Evolutionary conservation across 1,284 basidiomycete genomes (phyloP).

Genomic region (Anthracocystis setariae): DNA sequence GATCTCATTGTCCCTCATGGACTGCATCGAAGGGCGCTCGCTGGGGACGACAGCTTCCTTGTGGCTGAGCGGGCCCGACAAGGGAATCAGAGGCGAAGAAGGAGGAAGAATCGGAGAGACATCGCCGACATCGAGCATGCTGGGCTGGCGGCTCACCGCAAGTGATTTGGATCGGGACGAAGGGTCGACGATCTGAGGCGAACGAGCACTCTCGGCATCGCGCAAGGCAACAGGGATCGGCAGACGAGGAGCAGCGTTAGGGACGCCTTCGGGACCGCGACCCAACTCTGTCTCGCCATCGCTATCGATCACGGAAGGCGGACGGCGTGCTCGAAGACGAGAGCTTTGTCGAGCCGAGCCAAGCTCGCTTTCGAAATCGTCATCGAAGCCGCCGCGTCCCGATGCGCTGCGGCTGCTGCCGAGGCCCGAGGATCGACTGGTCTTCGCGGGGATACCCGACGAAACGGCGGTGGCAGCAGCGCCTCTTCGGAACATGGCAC

Average conservation of each 20-base stretch:
- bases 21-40: constrained; percentile 44
- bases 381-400: constrained; percentile 32
- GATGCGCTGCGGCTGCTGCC: constrained; percentile 30
- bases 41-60: constrained; percentile 43
- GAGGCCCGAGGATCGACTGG: constrained; percentile 17
- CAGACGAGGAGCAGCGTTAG: constrained; percentile 30
- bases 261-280: background rate
- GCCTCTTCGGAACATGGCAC: constrained; percentile 18
- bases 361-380: constrained; percentile 44
- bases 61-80: constrained; percentile 51
- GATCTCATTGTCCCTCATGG: constrained; percentile 39
- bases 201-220: constrained; percentile 48
- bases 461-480: constrained; percentile 29
- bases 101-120: constrained; percentile 34
- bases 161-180: constrained; percentile 33
- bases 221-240: constrained; percentile 36
- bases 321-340: constrained; percentile 18
- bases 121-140: constrained; percentile 43
- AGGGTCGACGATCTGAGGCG: constrained; percentile 45
- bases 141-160: constrained; percentile 45
- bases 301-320: constrained; percentile 31
- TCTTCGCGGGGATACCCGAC: constrained; percentile 20
- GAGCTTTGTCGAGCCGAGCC: constrained; percentile 19
- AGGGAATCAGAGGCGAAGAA: constrained; percentile 44
- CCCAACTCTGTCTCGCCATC: constrained; percentile 22